phyloP scores from a whole-genome alignment of 2,329 filamentous ascomycete genomes.

The Fragosphaeria purpurea region DNA sequence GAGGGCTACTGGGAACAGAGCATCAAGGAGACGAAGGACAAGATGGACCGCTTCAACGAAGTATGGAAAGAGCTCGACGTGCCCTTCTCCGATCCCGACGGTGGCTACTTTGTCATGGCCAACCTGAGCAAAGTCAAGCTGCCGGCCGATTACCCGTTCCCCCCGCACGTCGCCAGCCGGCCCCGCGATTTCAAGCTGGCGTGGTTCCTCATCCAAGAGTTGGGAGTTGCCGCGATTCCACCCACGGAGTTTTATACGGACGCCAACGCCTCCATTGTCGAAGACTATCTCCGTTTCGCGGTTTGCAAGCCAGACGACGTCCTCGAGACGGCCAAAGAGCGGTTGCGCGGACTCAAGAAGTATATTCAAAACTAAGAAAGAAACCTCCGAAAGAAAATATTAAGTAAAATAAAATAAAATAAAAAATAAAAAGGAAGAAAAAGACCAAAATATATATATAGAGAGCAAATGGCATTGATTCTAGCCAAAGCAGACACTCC shows the following conservation, averaged over 20 bases:
- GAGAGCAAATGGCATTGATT: not conserved
- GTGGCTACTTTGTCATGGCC: constrained; percentile 93
- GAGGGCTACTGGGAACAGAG: constrained; percentile 81
- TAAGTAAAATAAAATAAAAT: not conserved
- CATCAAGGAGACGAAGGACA: constrained; percentile 77
- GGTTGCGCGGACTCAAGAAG: constrained; percentile 62
- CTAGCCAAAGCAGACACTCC: not conserved
- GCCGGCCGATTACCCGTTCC: constrained; percentile 78
- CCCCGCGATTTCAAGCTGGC: constrained; percentile 89
- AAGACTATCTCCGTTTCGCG: constrained; percentile 90
- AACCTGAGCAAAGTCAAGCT: constrained; percentile 85
- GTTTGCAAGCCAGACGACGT: constrained; percentile 93
- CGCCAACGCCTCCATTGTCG: constrained; percentile 69
- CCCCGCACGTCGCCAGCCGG: constrained; percentile 72
- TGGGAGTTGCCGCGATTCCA: constrained; percentile 91
- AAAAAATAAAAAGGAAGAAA: not conserved
- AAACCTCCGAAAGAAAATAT: not conserved
- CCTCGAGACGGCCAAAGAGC: constrained; percentile 66
- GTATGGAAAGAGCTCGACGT: constrained; percentile 66
- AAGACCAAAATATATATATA: not conserved
- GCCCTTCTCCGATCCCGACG: constrained; percentile 85
- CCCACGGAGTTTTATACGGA: constrained; percentile 96
- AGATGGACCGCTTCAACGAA: constrained; percentile 78
- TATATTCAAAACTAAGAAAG: constrained; percentile 39
- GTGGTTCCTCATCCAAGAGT: constrained; percentile 95